phyloP scores from a whole-genome alignment of 768 basidiomycete genomes.

The Mycena maculata region DNA sequence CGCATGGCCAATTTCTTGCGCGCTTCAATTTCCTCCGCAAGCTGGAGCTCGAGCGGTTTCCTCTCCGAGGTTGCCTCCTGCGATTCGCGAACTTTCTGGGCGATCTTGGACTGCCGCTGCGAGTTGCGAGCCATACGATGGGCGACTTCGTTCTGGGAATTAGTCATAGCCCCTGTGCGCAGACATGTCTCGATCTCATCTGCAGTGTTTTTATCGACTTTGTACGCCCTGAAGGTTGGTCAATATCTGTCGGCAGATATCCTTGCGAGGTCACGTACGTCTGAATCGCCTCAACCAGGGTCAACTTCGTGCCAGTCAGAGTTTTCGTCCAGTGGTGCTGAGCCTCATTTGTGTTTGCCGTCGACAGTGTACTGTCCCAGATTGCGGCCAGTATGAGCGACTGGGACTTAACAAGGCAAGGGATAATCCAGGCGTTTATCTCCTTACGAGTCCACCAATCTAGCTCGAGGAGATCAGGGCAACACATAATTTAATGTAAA shows the following conservation, averaged over 20 bases:
- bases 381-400: slow-evolving; percentile 28
- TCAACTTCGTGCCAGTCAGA: slow-evolving; percentile 30
- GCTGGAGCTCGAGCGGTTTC: not conserved
- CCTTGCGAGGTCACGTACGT: not conserved
- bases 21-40: not conserved
- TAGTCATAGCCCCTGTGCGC: not conserved
- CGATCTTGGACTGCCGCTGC: not conserved
- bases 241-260: not conserved
- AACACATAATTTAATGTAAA: slow-evolving; percentile 1
- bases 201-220: not conserved
- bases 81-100: too few relatives aligned
- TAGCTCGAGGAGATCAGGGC: slow-evolving; percentile 11
- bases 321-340: slow-evolving; percentile 33
- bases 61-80: too few relatives aligned
- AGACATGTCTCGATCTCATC: not conserved
- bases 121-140: not conserved
- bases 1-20: not conserved
- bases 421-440: slow-evolving; percentile 35
- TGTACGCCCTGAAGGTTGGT: not conserved
- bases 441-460: slow-evolving; percentile 40
- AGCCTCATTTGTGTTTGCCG: slow-evolving; percentile 27
- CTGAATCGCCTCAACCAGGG: slow-evolving; percentile 31
- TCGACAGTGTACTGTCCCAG: slow-evolving; percentile 33
- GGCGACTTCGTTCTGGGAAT: not conserved
- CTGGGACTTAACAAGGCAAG: slow-evolving; percentile 33